These are phyloP conservation scores for Stagonosporopsis cucurbitacearum DNA, from an alignment of 2,329 filamentous ascomycete genomes.

Conservation along the genomic window DNA sequence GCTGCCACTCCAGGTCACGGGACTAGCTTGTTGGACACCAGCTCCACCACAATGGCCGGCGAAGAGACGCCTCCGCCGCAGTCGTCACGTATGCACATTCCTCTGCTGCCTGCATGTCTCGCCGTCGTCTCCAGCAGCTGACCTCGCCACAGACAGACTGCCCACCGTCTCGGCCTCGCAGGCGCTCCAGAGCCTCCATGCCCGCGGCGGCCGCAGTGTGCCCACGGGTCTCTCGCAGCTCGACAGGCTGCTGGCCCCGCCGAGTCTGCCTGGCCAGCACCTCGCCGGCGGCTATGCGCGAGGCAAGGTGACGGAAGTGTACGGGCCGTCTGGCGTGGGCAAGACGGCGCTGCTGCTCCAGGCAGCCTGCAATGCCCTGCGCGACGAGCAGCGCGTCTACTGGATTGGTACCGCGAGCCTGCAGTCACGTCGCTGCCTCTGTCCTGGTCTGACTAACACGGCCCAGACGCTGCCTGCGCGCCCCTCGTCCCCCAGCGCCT, in stretches of 20 bases:
- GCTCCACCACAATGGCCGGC: constrained; percentile 35
- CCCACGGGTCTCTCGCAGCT: constrained; percentile 58
- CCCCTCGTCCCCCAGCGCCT: constrained; percentile 58
- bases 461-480: constrained; percentile 57
- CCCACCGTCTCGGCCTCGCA: constrained; percentile 79
- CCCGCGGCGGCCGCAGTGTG: constrained; percentile 56
- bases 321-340: constrained; percentile 83
- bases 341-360: constrained; percentile 85
- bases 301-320: constrained; percentile 84
- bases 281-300: constrained; percentile 65
- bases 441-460: constrained; percentile 38
- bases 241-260: constrained; percentile 51
- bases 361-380: constrained; percentile 68
- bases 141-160: constrained; percentile 66
- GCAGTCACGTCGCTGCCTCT: background rate
- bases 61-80: constrained; percentile 38
- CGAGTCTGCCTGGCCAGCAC: constrained; percentile 31
- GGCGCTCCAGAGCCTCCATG: constrained; percentile 67
- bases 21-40: constrained; percentile 14
- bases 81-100: constrained; percentile 47
- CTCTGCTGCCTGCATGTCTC: no score
- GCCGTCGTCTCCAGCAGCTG: constrained; percentile 13
- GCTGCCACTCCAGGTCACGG: constrained; percentile 27
- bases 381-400: constrained; percentile 67
- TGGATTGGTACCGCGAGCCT: constrained; percentile 72